Evolutionary conservation across 495 filamentous ascomycete species (phyloP), one percentile per base, ranked within the genome.

Genomic region (Penicillium lagena): DNA sequence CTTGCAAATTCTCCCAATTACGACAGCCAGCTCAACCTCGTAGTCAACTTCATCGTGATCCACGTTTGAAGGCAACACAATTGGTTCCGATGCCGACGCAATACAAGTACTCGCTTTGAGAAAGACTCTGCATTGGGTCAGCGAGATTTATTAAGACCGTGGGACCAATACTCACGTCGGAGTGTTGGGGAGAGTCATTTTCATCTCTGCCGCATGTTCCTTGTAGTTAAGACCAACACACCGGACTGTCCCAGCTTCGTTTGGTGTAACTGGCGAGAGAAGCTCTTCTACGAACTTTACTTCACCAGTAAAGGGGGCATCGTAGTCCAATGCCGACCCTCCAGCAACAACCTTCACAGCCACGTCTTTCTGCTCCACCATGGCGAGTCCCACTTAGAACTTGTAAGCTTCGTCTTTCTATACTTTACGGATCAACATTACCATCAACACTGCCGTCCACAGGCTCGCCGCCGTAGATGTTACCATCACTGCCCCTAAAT

Each of bases 11-110:
- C 77, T 81, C n/a, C 83, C 82, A 49, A 88, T 87, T 7, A 88
- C 52, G 28, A 72, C 70, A 4, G 87, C 79, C 9, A 89, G 71
- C 60, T 89, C 85, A 54, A 79, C 83, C 59, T 88, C 85, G 45
- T 86, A 89, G 56, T 88, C 85, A 9, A 42, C 47, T 41, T 50
- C 47, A 17, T 45, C 47, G 11, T 29, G 40, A 7, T 40, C 31
- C 42, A 50, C 47, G 8, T 50, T 50, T 6, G 47, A 36, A 7
- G 47, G 47, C 7, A 50, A 32, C 13, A 37, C 10, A 8, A 50
- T 50, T 11, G 47, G 47, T 28, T 45, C 47, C 9, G 37, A 35
- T 17, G 47, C 47, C 14, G 47, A 50, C 3, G 47, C 47, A 32
- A 50, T 45, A 32, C 42, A 50, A 1, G 47, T 50, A 35, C 17